Percentiles rank a stretch among this genome's conserved stretches.
Conservation (phyloP, 2,329 filamentous ascomycete genomes). For the Didymella keratinophila region DNA sequence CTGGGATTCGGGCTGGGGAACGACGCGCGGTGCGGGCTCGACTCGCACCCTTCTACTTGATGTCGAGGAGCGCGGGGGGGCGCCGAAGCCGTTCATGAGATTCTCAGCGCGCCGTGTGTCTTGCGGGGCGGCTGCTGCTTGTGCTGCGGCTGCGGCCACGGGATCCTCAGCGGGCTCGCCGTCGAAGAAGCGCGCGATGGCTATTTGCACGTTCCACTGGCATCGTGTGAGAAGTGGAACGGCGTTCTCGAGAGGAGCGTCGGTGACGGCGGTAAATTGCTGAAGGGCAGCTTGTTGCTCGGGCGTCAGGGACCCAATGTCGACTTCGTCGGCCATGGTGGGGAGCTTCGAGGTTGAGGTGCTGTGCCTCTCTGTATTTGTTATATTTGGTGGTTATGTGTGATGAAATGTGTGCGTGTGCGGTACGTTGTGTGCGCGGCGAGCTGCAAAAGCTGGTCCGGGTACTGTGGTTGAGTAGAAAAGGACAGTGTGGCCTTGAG, state of each 20-base stretch:
- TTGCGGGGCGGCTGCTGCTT: slow-evolving; percentile 54
- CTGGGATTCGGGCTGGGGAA: slow-evolving; percentile 74
- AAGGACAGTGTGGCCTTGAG: slow-evolving; percentile 14
- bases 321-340: slow-evolving; percentile 55
- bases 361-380: background rate
- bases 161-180: slow-evolving; percentile 83
- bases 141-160: slow-evolving; percentile 69
- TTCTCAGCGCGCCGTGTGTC: slow-evolving; percentile 74
- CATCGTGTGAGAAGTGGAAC: slow-evolving; percentile 81
- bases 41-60: slow-evolving; percentile 48
- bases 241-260: slow-evolving; percentile 79
- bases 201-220: slow-evolving; percentile 97
- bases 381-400: background rate
- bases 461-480: background rate
- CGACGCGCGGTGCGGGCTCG: slow-evolving; percentile 83
- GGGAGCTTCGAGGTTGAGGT: slow-evolving; percentile 2
- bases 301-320: slow-evolving; percentile 74
- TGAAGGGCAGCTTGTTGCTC: slow-evolving; percentile 84
- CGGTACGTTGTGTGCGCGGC: background rate
- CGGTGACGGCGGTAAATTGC: slow-evolving; percentile 87
- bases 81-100: slow-evolving; percentile 62
- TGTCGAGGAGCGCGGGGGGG: slow-evolving; percentile 40
- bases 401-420: background rate
- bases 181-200: slow-evolving; percentile 97
- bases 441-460: background rate